Base-by-base conservation (phyloP, 1,139 yeast species). In the Candida sojae region DNA sequence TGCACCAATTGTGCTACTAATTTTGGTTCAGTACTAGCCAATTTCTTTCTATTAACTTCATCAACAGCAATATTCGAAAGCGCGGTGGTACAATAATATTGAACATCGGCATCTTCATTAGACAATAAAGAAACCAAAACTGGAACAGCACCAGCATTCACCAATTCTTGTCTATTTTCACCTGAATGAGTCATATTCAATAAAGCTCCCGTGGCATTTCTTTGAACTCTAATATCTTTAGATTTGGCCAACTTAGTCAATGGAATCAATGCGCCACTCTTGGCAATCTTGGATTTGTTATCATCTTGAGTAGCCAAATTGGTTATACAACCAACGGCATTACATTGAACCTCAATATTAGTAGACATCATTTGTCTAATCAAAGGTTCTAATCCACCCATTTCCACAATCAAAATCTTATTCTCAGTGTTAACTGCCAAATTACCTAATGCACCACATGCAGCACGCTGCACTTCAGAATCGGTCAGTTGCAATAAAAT, bases 251-350 rank as follows among this genome's bases (percentile, higher is more conserved):
- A 79, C 67, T 90, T 90, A 1, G 98, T 92, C 61, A 93, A 79
- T 6, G 99, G 99, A 39, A 89, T 84, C 49, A 93, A 77, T 1
- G 99, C 99, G n/a, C 99, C 99, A 37, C 96, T 86, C 48, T 92
- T 86, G 26, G 99, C 99, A 60, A 93, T 93, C 66, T 90, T 91
- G 45, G 95, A 84, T 69, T 93, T 93, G 71, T 93, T 95, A 61
- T 91, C 97, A 68, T 93, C 99, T 69, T 90, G 97, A n/a, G 99
- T 93, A 11, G 99, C 99, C 67, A 93, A 80, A 66, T 93, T 93
- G 35, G 99, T 93, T 65, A 93, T 92, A 66, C 99, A 95, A 8
- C 99, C 99, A 48, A 95, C 99, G 4, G 99, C 99, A 64, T 93
- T 93, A 68, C 99, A 93, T 70, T 95, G 99, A 36, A 95, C 99